These are phyloP conservation scores for Pinus taeda DNA, from an alignment of 75 land plant genomes.

Conservation along the genomic window DNA sequence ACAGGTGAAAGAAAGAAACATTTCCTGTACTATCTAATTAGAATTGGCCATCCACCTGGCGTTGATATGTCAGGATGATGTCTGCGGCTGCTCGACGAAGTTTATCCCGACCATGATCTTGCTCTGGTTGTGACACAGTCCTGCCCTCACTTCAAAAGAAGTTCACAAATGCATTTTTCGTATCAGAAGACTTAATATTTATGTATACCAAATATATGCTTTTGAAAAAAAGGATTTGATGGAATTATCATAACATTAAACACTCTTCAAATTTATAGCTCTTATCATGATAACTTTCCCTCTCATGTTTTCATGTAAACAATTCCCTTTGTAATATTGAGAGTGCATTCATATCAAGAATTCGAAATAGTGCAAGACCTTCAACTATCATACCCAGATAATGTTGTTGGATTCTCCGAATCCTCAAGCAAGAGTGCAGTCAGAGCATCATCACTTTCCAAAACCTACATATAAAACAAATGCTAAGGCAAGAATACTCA, in stretches of 20 bases:
- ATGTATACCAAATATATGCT: neutral
- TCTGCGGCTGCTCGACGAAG: slow-evolving; percentile 55
- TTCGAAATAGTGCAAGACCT: neutral
- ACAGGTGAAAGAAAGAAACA: neutral
- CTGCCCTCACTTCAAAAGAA: slow-evolving; percentile 1
- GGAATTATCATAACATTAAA: neutral
- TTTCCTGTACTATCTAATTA: neutral
- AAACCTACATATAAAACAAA: slow-evolving; percentile 26
- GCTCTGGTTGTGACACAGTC: slow-evolving; percentile 13
- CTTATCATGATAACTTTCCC: neutral
- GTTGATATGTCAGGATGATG: slow-evolving; percentile 45
- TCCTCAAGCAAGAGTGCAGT: slow-evolving; percentile 26
- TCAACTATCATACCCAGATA: neutral
- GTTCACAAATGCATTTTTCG: neutral
- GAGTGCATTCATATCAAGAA: neutral
- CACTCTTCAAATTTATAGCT: neutral
- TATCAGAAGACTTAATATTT: neutral
- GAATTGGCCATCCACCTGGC: slow-evolving; percentile 23
- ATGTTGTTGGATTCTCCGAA: neutral
- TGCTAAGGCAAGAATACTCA: neutral
- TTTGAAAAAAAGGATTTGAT: neutral
- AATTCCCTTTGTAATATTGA: neutral
- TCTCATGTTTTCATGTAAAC: neutral
- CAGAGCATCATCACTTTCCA: slow-evolving; percentile 42
- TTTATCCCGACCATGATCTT: slow-evolving; percentile 17